Evolutionary conservation across 2,329 filamentous ascomycete genomes (phyloP).

Genomic region (Arthroderma sp.): DNA sequence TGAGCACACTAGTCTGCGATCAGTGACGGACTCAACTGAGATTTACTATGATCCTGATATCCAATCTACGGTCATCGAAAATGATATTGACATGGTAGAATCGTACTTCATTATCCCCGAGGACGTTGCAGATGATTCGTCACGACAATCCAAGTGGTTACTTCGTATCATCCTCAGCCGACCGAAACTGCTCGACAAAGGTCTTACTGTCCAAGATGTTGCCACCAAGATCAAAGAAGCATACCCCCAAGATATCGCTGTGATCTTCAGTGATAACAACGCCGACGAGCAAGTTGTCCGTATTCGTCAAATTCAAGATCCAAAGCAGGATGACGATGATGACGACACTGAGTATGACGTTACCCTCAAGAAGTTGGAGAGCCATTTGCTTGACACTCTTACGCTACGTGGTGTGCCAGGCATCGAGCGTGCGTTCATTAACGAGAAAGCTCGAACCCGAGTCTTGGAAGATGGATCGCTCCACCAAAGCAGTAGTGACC

Average conservation of each 20-base stretch:
- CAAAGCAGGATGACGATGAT: conserved; percentile 63
- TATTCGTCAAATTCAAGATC: conserved; percentile 63
- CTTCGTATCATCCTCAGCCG: conserved; percentile 87
- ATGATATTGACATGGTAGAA: conserved; percentile 87
- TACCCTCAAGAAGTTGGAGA: conserved; percentile 83
- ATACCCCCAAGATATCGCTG: conserved; percentile 70
- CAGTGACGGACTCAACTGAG: conserved; percentile 82
- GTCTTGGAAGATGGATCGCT: conserved; percentile 59
- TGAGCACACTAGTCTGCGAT: conserved; percentile 87
- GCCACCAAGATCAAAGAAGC: conserved; percentile 79
- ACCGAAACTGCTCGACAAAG: conserved; percentile 85
- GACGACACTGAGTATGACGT: conserved; percentile 72
- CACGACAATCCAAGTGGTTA: conserved; percentile 79
- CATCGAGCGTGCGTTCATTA: conserved; percentile 86
- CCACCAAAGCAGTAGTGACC: conserved; percentile 59
- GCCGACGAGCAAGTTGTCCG: conserved; percentile 90
- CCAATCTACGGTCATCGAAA: conserved; percentile 69
- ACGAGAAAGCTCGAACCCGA: conserved; percentile 61
- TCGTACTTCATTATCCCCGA: conserved; percentile 94
- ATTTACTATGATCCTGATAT: conserved; percentile 96
- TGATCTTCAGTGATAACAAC: conserved; percentile 98
- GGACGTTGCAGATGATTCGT: conserved; percentile 53
- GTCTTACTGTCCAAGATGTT: conserved; percentile 80
- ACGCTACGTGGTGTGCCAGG: conserved; percentile 83
- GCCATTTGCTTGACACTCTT: conserved; percentile 79